These are phyloP conservation scores for Escovopsis weberi DNA, from an alignment of 2,329 filamentous ascomycete species.

Conservation along the genomic window DNA sequence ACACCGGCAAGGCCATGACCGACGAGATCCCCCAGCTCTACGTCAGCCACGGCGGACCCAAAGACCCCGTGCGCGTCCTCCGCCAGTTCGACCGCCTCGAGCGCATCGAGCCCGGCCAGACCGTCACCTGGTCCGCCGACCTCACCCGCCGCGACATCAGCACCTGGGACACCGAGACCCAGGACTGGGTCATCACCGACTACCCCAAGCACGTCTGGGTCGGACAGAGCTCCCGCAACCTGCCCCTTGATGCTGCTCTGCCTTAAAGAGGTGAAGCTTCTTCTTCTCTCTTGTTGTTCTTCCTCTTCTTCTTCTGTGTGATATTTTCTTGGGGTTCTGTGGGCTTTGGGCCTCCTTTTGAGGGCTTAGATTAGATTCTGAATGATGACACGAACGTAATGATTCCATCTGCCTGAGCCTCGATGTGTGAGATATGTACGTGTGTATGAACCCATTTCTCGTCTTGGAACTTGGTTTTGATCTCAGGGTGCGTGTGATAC, in stretches of 20 bases:
- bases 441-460: too few species aligned
- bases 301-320: too few species aligned
- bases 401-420: too few species aligned
- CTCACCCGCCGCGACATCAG: slow-evolving; percentile 70
- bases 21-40: slow-evolving; percentile 70
- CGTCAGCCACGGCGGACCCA: slow-evolving; percentile 62
- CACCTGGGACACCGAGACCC: slow-evolving; percentile 67
- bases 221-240: slow-evolving; percentile 39
- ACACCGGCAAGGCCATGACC: slow-evolving; percentile 50
- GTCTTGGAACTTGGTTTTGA: too few species aligned
- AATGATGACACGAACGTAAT: too few species aligned
- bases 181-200: slow-evolving; percentile 65
- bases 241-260: slow-evolving; percentile 25
- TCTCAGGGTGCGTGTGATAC: too few species aligned
- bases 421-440: too few species aligned
- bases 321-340: too few species aligned
- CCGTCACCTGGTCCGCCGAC: slow-evolving; percentile 48
- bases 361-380: too few species aligned
- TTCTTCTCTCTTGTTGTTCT: too few species aligned
- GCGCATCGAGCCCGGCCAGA: slow-evolving; percentile 54
- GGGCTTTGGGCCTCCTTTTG: too few species aligned
- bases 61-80: slow-evolving; percentile 52
- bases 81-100: slow-evolving; percentile 67
- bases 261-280: background rate
- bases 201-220: slow-evolving; percentile 39